A percentile compares a stretch with the other conserved stretches of the same genome.
These are phyloP conservation scores for Fomitopsis schrenkii DNA, from an alignment of 1,284 basidiomycete species.

Conservation along the genomic window DNA sequence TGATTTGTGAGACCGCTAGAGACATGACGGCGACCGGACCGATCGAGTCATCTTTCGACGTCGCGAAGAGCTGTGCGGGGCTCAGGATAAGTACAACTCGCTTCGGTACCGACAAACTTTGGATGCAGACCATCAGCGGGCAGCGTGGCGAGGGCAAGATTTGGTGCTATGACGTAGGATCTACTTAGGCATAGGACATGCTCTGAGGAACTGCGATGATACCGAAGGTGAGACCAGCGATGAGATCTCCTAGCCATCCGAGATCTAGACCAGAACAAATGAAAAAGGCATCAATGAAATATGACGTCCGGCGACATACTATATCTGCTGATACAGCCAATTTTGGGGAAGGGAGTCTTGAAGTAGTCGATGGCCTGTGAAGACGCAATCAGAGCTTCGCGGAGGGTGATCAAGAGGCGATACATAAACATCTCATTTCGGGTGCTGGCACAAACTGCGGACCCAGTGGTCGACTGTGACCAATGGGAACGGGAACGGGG, in stretches of 20 bases:
- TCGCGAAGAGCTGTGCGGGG: slow-evolving; percentile 73
- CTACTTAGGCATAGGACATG: slow-evolving; percentile 77
- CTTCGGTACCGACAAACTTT: slow-evolving; percentile 80
- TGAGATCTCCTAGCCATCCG: slow-evolving; percentile 79
- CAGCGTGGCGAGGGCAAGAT: slow-evolving; percentile 66
- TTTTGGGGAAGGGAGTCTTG: slow-evolving; percentile 74
- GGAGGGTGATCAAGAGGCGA: slow-evolving; percentile 6
- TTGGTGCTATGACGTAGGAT: not conserved
- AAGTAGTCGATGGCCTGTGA: slow-evolving; percentile 59
- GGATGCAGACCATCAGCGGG: slow-evolving; percentile 90
- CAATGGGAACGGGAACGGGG: slow-evolving; percentile 37
- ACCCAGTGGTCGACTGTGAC: slow-evolving; percentile 56
- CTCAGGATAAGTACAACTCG: slow-evolving; percentile 11
- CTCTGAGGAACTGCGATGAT: slow-evolving; percentile 89
- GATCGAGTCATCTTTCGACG: slow-evolving; percentile 94
- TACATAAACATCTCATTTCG: slow-evolving; percentile 44
- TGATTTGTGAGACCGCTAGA: slow-evolving; percentile 82
- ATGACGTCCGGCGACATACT: slow-evolving; percentile 43
- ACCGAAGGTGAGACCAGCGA: slow-evolving; percentile 89
- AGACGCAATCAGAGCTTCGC: slow-evolving; percentile 6
- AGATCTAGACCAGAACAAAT: slow-evolving; percentile 40
- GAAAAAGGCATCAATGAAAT: slow-evolving; percentile 12
- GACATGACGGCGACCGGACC: slow-evolving; percentile 99
- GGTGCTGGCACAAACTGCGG: slow-evolving; percentile 34
- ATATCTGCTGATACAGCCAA: slow-evolving; percentile 82